Base-by-base conservation (phyloP, 768 basidiomycete species). In the Melanogaster broomeanus region DNA sequence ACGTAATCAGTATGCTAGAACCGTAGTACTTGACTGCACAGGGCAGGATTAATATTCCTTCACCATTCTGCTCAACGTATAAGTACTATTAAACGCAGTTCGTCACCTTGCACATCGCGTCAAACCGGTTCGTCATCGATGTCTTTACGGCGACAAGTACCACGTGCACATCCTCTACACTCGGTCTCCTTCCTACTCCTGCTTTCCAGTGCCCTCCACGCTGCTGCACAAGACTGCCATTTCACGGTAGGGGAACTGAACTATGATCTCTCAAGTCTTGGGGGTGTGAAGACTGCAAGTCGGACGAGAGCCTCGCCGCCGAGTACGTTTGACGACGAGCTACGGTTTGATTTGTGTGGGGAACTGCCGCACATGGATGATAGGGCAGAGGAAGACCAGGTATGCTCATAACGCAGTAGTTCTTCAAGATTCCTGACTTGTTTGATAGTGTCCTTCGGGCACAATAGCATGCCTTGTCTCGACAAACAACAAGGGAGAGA, bases 391-490 rank as follows among this genome's bases (percentile, higher is more conserved):
- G 61, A 66, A 25, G 91, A 93, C 71, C 89, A 91, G 80, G 90
- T 90, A 62, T 57, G 80, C 71, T 39, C 35, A 28, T 34, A 24
- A 12, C 41, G 48, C 19, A 33, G 28, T 31, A 9, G 6, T 34
- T 19, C 41, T 40, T 13, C 45, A 24, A 19, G 45, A 50, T 50
- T 43, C 56, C 48, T 56, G 24, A 42, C 37, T 46, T 40, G 22
- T 45, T 24, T 28, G 42, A 18, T 59, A 93, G 90, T 93, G 90
- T 71, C 67, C 78, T 18, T 48, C 64, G 19, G 87, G 83, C 21
- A 88, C 89, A 42, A 76, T 85, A 60, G 88, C 83, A 43, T 95
- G 93, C 69, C 72, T 92, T 27, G 86, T 81, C 4, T 81, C 79
- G 59, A 78, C 75, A 30, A 91, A 92, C 60, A 59, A 72, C 58